A percentile compares a stretch with the other conserved stretches of the same genome.
phyloP scores from a whole-genome alignment of 2,329 filamentous ascomycete species.

The Ceratocystis papillata region DNA sequence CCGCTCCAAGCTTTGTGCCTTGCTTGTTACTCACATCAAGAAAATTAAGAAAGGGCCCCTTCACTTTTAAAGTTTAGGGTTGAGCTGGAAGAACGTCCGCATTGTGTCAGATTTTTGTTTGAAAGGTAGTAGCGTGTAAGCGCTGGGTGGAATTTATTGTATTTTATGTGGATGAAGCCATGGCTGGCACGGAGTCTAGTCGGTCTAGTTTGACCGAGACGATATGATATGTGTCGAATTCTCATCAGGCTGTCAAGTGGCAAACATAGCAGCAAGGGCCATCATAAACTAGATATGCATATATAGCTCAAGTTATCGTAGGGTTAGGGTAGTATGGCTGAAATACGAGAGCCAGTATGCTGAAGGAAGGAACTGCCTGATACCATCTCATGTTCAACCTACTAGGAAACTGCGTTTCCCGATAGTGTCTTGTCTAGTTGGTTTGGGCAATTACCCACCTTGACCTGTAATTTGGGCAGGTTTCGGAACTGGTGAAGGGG shows the following conservation, averaged over 20 bases:
- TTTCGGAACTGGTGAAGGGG: slow-evolving; percentile 14
- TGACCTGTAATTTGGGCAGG: slow-evolving; percentile 12
- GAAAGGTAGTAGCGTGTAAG: not conserved
- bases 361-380: not conserved
- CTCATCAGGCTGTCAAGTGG: no score
- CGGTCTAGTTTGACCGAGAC: no score
- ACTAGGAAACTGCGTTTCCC: not conserved
- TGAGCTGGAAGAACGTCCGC: not conserved
- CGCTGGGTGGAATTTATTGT: not conserved
- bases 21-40: no score
- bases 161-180: not conserved
- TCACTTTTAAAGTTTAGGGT: slow-evolving; percentile 10
- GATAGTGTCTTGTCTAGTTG: not conserved
- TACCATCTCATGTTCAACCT: slow-evolving; percentile 1
- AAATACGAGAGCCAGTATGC: not conserved
- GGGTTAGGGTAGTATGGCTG: not conserved
- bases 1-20: not conserved
- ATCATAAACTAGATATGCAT: not conserved
- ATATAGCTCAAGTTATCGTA: not conserved
- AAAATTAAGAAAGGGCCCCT: not conserved
- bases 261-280: no score
- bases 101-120: slow-evolving; percentile 8
- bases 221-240: no score
- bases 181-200: no score
- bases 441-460: slow-evolving; percentile 12